phyloP scores from a whole-genome alignment of 1,139 yeast species.

The Nakaseomyces nivariensis region DNA sequence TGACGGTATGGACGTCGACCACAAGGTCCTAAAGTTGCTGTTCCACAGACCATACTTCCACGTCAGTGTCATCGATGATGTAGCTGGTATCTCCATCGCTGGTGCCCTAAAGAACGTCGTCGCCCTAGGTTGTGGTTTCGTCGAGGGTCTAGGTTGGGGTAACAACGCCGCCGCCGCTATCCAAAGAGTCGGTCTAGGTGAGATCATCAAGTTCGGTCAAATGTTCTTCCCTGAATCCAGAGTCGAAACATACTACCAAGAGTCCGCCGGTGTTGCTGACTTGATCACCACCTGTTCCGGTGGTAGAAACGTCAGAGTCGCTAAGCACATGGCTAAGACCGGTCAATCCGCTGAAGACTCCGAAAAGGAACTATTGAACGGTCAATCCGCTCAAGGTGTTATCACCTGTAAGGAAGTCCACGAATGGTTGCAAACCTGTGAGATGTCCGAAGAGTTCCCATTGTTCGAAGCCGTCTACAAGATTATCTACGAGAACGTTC shows the following conservation, averaged over 20 bases:
- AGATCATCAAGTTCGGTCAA: constrained; percentile 74
- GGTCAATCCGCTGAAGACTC: constrained; percentile 65
- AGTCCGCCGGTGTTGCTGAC: constrained; percentile 93
- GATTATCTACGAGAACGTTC: constrained; percentile 62
- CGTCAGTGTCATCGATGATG: constrained; percentile 76
- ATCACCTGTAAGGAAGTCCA: constrained; percentile 82
- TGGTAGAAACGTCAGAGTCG: constrained; percentile 88
- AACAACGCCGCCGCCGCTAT: constrained; percentile 94
- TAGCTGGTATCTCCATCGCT: constrained; percentile 86
- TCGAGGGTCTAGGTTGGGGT: constrained; percentile 96
- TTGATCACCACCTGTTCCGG: constrained; percentile 92
- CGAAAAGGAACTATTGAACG: constrained; percentile 73
- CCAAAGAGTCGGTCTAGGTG: constrained; percentile 85
- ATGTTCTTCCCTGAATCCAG: constrained; percentile 59
- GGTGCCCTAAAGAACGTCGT: constrained; percentile 93
- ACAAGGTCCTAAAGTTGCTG: constrained; percentile 51
- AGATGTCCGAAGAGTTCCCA: constrained; percentile 64
- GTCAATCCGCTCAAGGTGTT: constrained; percentile 91
- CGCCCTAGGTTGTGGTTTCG: constrained; percentile 90
- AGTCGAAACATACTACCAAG: constrained; percentile 74
- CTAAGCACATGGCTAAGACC: constrained; percentile 62
- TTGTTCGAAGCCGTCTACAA: constrained; percentile 75
- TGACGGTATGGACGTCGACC: constrained; percentile 61
- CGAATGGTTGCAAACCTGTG: constrained; percentile 56
- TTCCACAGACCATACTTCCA: constrained; percentile 96